These are phyloP conservation scores for Nepenthes mirabilis DNA, from an alignment of 148 eudicot genomes.

Conservation along the genomic window DNA sequence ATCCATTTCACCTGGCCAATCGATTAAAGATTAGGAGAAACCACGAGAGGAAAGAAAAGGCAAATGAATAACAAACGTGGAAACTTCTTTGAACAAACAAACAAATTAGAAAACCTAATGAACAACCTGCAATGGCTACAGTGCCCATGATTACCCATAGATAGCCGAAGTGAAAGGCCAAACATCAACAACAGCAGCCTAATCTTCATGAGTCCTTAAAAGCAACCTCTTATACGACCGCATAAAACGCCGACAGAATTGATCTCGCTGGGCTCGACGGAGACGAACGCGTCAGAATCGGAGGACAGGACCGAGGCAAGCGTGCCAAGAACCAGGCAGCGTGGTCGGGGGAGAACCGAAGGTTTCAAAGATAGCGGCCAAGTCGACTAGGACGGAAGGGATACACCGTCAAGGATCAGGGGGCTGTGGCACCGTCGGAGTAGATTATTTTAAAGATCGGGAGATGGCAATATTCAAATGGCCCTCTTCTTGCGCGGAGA, in stretches of 20 bases:
- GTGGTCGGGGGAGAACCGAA: slow-evolving; percentile 54
- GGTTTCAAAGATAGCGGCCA: slow-evolving; percentile 29
- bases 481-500: slow-evolving; percentile 69
- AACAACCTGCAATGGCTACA: slow-evolving; percentile 82
- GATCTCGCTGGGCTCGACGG: slow-evolving; percentile 33
- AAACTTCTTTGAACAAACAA: background rate
- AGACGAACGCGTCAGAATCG: slow-evolving; percentile 46
- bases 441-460: slow-evolving; percentile 85
- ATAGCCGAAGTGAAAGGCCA: slow-evolving; percentile 94
- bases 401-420: slow-evolving; percentile 25
- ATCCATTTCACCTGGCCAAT: no score
- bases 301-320: slow-evolving; percentile 40
- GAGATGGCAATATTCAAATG: slow-evolving; percentile 85
- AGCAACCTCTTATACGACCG: slow-evolving; percentile 84
- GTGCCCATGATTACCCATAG: slow-evolving; percentile 77
- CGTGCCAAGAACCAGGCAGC: slow-evolving; percentile 63
- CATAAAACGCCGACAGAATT: slow-evolving; percentile 40
- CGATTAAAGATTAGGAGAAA: no score
- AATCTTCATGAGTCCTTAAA: slow-evolving; percentile 70
- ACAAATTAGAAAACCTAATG: background rate
- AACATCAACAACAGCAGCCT: slow-evolving; percentile 86
- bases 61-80: no score
- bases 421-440: slow-evolving; percentile 53
- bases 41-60: no score
- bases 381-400: slow-evolving; percentile 23